Percentiles rank a stretch among this genome's conserved stretches.
These are phyloP conservation scores for Colletotrichum agaves DNA, from an alignment of 2,329 filamentous ascomycete species.

Conservation along the genomic window DNA sequence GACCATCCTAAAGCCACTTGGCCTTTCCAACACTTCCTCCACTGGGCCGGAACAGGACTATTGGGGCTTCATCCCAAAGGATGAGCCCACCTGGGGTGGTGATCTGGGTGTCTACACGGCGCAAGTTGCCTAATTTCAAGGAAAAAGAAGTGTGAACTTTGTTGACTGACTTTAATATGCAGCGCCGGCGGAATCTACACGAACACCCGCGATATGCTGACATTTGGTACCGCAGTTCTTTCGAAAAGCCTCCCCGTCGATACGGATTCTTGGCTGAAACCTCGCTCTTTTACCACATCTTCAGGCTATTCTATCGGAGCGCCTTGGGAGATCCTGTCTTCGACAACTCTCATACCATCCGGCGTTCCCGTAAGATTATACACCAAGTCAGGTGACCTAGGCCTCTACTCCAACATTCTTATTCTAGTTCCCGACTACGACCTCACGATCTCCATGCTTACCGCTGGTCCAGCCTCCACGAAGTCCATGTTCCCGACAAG, in stretches of 20 bases:
- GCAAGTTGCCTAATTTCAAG: constrained; percentile 41
- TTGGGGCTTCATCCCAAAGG: constrained; percentile 49
- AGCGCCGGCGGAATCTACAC: constrained; percentile 57
- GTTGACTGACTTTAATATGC: constrained; percentile 38
- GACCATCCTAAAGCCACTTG: constrained; percentile 53
- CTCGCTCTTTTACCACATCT: constrained; percentile 51
- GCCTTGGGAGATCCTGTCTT: constrained; percentile 49
- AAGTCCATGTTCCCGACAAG: constrained; percentile 36
- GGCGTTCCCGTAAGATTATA: constrained; percentile 47
- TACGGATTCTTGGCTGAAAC: constrained; percentile 60
- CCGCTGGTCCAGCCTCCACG: constrained; percentile 43
- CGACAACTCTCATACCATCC: constrained; percentile 44
- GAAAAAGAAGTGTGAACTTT: no score
- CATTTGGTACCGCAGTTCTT: constrained; percentile 55
- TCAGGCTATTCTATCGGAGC: constrained; percentile 50
- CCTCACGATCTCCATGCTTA: constrained; percentile 51
- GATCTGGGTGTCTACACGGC: constrained; percentile 48
- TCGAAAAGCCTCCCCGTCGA: constrained; percentile 51
- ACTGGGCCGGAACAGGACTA: constrained; percentile 44
- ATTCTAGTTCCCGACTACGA: constrained; percentile 51
- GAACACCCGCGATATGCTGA: constrained; percentile 53
- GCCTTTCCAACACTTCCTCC: constrained; percentile 54
- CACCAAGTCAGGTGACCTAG: constrained; percentile 48
- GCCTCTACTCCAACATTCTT: constrained; percentile 46
- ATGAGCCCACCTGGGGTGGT: constrained; percentile 49